phyloP scores from a whole-genome alignment of 1,139 yeast genomes.

The Taiozyma onychis region DNA sequence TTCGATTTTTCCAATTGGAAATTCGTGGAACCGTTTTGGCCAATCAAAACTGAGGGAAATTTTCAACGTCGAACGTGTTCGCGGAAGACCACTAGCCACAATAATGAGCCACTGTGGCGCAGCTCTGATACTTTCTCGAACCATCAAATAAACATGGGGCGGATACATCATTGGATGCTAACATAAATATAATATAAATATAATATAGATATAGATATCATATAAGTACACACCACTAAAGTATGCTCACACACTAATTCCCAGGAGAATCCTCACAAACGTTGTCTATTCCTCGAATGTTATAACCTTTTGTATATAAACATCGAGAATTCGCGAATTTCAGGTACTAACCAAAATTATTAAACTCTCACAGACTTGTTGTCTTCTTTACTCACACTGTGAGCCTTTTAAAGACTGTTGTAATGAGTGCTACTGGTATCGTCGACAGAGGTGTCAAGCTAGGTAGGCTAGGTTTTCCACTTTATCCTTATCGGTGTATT shows the following conservation, averaged over 20 bases:
- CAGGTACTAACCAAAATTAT: not conserved
- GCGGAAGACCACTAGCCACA: not conserved
- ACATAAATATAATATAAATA: too few species aligned
- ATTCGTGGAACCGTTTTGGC: not conserved
- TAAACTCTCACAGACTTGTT: too few species aligned
- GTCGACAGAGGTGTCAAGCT: not conserved
- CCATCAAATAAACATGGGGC: too few species aligned
- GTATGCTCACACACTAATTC: too few species aligned
- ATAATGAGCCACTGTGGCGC: too few species aligned
- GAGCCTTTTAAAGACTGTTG: not conserved
- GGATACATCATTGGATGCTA: too few species aligned
- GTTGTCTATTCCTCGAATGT: too few species aligned
- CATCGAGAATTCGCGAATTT: not conserved
- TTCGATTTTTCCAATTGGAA: not conserved
- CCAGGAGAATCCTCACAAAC: too few species aligned
- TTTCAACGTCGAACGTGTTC: not conserved
- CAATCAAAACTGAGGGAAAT: not conserved
- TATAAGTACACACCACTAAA: too few species aligned
- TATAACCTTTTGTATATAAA: too few species aligned
- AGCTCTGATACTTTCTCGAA: too few species aligned
- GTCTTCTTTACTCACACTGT: not conserved
- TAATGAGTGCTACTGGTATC: not conserved
- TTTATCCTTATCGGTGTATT: not conserved
- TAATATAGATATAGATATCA: too few species aligned
- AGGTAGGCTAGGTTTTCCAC: not conserved